Conservation (phyloP, 139 green algal species). For the Coccomyxa sp. region DNA sequence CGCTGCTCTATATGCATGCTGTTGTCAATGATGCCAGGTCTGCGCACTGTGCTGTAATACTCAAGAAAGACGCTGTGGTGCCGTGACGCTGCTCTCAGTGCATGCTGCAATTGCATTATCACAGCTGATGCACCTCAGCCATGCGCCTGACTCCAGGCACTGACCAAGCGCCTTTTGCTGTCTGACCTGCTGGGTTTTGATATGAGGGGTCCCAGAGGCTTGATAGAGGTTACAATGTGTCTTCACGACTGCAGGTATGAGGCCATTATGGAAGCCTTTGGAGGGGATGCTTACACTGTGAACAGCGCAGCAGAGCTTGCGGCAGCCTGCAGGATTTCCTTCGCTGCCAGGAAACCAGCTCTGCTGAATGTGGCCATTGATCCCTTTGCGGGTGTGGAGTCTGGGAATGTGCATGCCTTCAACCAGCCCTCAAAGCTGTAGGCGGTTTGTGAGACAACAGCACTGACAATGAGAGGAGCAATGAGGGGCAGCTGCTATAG, state of each 20-base stretch:
- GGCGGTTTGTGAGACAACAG: no score
- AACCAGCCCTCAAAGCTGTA: constrained; percentile 15
- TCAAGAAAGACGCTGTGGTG: not conserved
- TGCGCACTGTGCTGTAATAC: not conserved
- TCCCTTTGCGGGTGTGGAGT: constrained; percentile 67
- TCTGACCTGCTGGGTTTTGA: not conserved
- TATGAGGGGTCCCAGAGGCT: not conserved
- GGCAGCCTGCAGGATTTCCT: constrained; percentile 29
- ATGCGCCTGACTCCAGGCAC: no score
- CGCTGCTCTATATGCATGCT: not conserved
- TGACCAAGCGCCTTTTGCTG: no score
- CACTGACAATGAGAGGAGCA: no score
- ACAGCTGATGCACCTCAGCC: not conserved
- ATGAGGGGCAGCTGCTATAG: no score
- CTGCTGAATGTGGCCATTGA: constrained; percentile 72
- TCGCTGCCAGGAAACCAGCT: constrained; percentile 31
- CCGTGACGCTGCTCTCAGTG: not conserved
- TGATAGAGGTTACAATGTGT: not conserved
- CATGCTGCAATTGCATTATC: not conserved
- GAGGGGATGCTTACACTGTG: constrained; percentile 41
- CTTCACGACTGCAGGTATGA: constrained; percentile 59
- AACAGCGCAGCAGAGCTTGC: constrained; percentile 38
- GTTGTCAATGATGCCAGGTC: not conserved
- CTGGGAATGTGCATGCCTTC: constrained; percentile 63
- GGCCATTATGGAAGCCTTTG: constrained; percentile 65